Evolutionary conservation across 2,329 filamentous ascomycete species (phyloP), one percentile per base, ranked within the genome.

Genomic region (Fusarium setosum): DNA sequence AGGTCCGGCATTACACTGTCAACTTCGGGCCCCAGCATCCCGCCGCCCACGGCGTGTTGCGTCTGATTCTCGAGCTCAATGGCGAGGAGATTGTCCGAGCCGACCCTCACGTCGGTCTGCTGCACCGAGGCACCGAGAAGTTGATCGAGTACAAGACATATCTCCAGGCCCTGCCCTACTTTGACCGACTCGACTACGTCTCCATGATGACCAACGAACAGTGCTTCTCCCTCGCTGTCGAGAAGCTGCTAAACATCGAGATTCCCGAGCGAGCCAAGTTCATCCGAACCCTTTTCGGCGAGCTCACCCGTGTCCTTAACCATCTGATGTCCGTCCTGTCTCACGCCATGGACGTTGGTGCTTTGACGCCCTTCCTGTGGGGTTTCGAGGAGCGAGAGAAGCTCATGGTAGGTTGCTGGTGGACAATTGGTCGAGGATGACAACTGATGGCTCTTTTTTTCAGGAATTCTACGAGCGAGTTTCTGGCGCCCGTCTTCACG

Each of bases 141-240:
- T 89, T 99, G 82, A 98, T 98, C 82, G 96, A 99, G 86, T 99
- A 99, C 88, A 97, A 97, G 87, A 97, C 95, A 73, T 99, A 99
- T 78, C 88, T 98, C 76, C 96, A 99, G 85, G 96, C 96, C 58
- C 85, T 99, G 76, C 96, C 96, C 56, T 99, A 99, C 85, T 99
- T 99, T 79, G 96, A 99, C 83, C 93, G 96, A 73, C 86, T 99
- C 79, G 96, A 99, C 82, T 99, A 99, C 81, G 94, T 97, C 72
- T 97, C 94, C 75, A 99, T 99, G 96, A 99, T 99, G 96, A 99
- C 96, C 75, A 99, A 99, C 81, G 96, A 99, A 86, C 96, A 99
- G 83, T 97, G 94, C 77, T 99, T 93, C 81, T 89, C 94, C 34
- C 87, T 99, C 69, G 96, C 94, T 18, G 95, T 98, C 56, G 96